Conservation (phyloP, 768 basidiomycete genomes). For the Amyloporia xantha region DNA sequence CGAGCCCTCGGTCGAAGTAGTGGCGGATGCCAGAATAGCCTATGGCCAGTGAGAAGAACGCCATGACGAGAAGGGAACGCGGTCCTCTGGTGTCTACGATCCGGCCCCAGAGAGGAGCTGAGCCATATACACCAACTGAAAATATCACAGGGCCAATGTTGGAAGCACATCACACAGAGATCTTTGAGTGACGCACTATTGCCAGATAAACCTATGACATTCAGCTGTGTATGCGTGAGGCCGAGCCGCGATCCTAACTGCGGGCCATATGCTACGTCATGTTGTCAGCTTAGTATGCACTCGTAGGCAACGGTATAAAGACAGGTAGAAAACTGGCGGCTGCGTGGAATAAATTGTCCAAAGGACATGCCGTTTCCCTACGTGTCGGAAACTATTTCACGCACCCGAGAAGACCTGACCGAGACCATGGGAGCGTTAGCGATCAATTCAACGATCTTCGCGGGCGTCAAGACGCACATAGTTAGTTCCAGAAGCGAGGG, state of each 20-base stretch:
- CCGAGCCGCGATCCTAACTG: constrained; percentile 74
- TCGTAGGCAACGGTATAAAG: background rate
- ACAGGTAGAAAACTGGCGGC: background rate
- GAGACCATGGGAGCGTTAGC: background rate
- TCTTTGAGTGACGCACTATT: constrained; percentile 42
- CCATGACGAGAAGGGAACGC: constrained; percentile 52
- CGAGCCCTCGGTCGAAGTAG: constrained; percentile 51
- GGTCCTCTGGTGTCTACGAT: constrained; percentile 74
- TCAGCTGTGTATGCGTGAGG: constrained; percentile 75
- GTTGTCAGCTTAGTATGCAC: background rate
- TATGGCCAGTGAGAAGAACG: constrained; percentile 51
- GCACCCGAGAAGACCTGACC: constrained; percentile 32
- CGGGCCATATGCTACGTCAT: constrained; percentile 68
- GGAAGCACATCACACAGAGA: background rate
- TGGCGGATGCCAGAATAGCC: constrained; percentile 74
- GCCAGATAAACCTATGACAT: constrained; percentile 75
- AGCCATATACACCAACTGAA: constrained; percentile 69
- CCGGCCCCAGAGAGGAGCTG: constrained; percentile 73
- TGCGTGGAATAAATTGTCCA: background rate
- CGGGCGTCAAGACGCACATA: constrained; percentile 43
- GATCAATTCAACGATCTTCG: background rate
- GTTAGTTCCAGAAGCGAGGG: constrained; percentile 63
- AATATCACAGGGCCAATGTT: background rate
- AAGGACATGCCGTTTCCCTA: constrained; percentile 1
- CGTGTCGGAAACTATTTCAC: constrained; percentile 5